phyloP scores from a whole-genome alignment of 139 green algal genomes.

The Chlamydomonas eustigma region DNA sequence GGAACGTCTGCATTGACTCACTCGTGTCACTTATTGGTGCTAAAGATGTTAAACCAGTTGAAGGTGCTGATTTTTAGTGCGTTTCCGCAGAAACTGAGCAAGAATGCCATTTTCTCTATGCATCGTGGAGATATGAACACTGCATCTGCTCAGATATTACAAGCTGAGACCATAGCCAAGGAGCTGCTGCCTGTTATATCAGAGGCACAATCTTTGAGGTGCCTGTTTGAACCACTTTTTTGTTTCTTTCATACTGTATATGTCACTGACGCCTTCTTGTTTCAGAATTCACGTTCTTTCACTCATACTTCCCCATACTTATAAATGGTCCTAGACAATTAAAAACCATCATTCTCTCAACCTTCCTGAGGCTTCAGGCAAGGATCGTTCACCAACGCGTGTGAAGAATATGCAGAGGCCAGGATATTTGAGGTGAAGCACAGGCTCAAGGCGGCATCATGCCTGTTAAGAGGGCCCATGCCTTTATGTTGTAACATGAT shows the following conservation, averaged over 20 bases:
- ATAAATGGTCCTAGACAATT: too few species aligned
- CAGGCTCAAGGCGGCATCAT: too few species aligned
- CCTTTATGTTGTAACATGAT: too few species aligned
- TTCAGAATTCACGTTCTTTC: too few species aligned
- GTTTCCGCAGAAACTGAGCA: background rate
- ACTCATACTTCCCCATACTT: too few species aligned
- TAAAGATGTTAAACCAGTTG: too few species aligned
- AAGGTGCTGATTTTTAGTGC: background rate
- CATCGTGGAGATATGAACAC: slow-evolving; percentile 2
- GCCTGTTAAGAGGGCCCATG: too few species aligned
- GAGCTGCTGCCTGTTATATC: slow-evolving; percentile 4
- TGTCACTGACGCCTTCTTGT: too few species aligned
- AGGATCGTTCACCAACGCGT: slow-evolving; percentile 5
- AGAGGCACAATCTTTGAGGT: background rate
- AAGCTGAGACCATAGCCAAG: background rate
- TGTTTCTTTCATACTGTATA: too few species aligned
- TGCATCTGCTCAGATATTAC: background rate
- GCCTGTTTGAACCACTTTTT: too few species aligned
- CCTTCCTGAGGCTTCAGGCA: slow-evolving; percentile 9
- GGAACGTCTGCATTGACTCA: too few species aligned
- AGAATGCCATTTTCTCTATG: slow-evolving; percentile 16
- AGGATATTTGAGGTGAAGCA: background rate
- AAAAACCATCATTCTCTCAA: too few species aligned
- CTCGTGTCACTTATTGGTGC: background rate
- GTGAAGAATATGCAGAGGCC: slow-evolving; percentile 13